Evolutionary conservation across 2,329 filamentous ascomycete species (phyloP).

Genomic region (Alternaria dauci): DNA sequence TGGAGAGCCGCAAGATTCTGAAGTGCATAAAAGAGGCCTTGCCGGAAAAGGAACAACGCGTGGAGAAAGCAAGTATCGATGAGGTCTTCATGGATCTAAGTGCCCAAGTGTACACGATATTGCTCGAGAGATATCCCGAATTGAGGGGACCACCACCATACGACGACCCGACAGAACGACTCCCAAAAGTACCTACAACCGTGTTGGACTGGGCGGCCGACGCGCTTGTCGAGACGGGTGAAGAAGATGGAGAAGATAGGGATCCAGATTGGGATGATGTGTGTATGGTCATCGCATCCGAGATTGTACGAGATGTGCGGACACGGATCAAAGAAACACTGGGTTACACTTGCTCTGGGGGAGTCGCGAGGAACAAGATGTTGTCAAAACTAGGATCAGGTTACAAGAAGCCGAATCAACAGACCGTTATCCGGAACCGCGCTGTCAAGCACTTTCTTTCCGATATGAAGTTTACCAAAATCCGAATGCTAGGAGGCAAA

Average conservation of each 20-base stretch:
- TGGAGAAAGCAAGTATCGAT: conserved; percentile 95
- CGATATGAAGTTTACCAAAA: conserved; percentile 92
- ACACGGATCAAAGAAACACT: conserved; percentile 72
- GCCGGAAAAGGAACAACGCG: conserved; percentile 69
- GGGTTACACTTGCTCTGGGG: conserved; percentile 90
- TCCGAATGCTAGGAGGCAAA: conserved; percentile 94
- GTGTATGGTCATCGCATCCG: conserved; percentile 82
- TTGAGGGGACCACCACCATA: conserved; percentile 73
- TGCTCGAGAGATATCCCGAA: conserved; percentile 81
- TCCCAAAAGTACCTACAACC: conserved; percentile 77
- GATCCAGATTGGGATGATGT: conserved; percentile 98
- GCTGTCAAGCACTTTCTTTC: conserved; percentile 81
- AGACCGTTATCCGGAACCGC: conserved; percentile 90
- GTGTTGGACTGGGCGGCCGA: conserved; percentile 85
- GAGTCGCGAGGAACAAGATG: conserved; percentile 91
- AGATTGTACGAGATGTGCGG: conserved; percentile 83
- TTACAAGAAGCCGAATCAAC: conserved; percentile 91
- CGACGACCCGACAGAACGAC: conserved; percentile 72
- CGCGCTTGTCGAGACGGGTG: conserved; percentile 80
- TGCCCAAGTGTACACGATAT: conserved; percentile 76
- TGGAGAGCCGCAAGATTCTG: conserved; percentile 84
- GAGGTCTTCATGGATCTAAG: conserved; percentile 96
- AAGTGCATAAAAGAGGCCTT: conserved; percentile 77
- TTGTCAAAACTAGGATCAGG: conserved; percentile 91
- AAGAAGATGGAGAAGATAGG: conserved; percentile 74